A percentile compares a stretch with the other conserved stretches of the same genome.
phyloP scores from a whole-genome alignment of 1,139 yeast species.

The Zygosaccharomyces pseudobailii region DNA sequence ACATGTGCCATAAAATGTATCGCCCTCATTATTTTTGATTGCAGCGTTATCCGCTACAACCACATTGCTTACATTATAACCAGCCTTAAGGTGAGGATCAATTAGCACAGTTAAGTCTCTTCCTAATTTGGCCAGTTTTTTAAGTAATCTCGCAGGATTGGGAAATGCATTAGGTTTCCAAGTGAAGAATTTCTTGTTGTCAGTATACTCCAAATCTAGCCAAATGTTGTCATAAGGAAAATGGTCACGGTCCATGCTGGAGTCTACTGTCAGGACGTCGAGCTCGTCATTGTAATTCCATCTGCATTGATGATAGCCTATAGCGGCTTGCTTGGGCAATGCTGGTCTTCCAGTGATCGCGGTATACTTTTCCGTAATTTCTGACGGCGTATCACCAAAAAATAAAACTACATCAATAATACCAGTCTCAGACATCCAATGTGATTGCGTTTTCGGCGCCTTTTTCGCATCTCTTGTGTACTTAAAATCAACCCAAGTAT shows the following conservation, averaged over 20 bases:
- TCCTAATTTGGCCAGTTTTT: slow-evolving; percentile 61
- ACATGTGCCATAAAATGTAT: slow-evolving; percentile 75
- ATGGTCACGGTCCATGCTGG: slow-evolving; percentile 62
- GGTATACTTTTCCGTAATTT: slow-evolving; percentile 61
- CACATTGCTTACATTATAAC: slow-evolving; percentile 58
- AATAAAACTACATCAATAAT: slow-evolving; percentile 69
- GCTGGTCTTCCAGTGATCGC: slow-evolving; percentile 66
- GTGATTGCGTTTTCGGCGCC: slow-evolving; percentile 42
- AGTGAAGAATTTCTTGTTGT: slow-evolving; percentile 79
- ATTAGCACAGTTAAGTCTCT: slow-evolving; percentile 79
- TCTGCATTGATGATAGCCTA: slow-evolving; percentile 94
- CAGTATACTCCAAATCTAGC: slow-evolving; percentile 93
- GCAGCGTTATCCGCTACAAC: slow-evolving; percentile 41
- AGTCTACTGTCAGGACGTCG: slow-evolving; percentile 64
- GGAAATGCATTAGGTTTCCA: slow-evolving; percentile 80
- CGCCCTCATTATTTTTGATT: slow-evolving; percentile 44
- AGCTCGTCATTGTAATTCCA: slow-evolving; percentile 92
- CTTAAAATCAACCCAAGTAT: slow-evolving; percentile 78
- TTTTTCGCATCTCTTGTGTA: slow-evolving; percentile 29
- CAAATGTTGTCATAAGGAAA: slow-evolving; percentile 92
- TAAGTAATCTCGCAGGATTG: slow-evolving; percentile 63
- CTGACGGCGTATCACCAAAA: slow-evolving; percentile 56
- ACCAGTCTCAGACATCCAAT: slow-evolving; percentile 95
- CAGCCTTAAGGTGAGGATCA: slow-evolving; percentile 84
- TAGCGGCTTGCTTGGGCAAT: slow-evolving; percentile 74